Evolutionary conservation across 345 rosid species (phyloP).

Genomic region (Eucalyptus pumila): DNA sequence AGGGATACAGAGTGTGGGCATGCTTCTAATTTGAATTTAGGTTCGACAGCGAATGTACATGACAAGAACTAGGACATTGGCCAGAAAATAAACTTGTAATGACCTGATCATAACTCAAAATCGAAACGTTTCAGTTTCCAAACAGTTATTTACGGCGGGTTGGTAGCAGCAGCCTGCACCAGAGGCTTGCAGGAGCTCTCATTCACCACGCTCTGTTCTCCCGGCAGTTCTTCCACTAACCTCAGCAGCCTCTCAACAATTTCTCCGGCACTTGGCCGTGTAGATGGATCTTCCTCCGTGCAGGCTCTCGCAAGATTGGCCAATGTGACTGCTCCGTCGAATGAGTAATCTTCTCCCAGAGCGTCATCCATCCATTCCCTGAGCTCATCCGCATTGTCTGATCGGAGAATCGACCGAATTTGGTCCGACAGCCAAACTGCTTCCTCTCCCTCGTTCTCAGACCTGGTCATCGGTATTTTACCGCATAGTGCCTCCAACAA

Average conservation of each 20-base stretch:
- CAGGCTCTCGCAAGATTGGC: slow-evolving; percentile 68
- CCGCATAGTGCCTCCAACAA: slow-evolving; percentile 68
- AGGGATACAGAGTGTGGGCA: background rate
- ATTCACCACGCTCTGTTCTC: slow-evolving; percentile 21
- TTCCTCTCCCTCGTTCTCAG: slow-evolving; percentile 15
- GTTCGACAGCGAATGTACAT: background rate
- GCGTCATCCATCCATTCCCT: slow-evolving; percentile 70
- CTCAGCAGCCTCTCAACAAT: slow-evolving; percentile 57
- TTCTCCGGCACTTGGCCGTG: slow-evolving; percentile 71
- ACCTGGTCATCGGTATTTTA: slow-evolving; percentile 32
- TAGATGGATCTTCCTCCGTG: slow-evolving; percentile 40
- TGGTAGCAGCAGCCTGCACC: slow-evolving; percentile 22
- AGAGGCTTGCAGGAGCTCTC: slow-evolving; percentile 74
- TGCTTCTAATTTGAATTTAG: background rate
- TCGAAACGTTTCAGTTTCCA: background rate
- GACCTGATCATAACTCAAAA: background rate
- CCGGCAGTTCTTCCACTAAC: slow-evolving; percentile 39
- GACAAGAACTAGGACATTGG: background rate
- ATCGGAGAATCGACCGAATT: slow-evolving; percentile 19
- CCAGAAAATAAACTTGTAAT: background rate
- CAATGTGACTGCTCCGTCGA: slow-evolving; percentile 47
- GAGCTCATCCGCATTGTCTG: slow-evolving; percentile 39
- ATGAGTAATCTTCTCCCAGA: slow-evolving; percentile 60
- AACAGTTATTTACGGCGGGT: background rate
- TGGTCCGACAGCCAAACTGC: slow-evolving; percentile 25